Evolutionary conservation across 2,329 filamentous ascomycete genomes (phyloP), one percentile per base, ranked within the genome.

Genomic region (Ascochyta viciae-villosae): DNA sequence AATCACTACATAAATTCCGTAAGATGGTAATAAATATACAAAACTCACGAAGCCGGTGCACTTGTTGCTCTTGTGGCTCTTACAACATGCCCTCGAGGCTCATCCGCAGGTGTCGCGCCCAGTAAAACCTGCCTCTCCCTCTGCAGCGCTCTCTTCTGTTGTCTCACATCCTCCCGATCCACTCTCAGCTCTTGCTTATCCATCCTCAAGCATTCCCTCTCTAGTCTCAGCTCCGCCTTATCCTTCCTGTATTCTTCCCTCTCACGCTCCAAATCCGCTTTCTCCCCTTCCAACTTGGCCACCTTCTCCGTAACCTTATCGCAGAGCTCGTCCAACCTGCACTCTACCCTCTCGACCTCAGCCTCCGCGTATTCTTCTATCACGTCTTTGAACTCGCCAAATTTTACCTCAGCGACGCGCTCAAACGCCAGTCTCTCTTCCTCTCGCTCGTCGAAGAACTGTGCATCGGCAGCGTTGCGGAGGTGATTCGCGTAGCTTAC

Each of bases 401-500:
- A 22, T 6, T 24, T 44, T 7, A 3, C 2, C 19, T 44, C 41
- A 2, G 41, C 41, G 0, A 34, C 12, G 16, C 41, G 8, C 5
- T 33, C 27, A 23, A 44, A 34, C 16, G 27, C 27, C 19, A 44
- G 29, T 12, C 41, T 33, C 19, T 34, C 16, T 2, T 5, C 16
- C 27, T 43, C 41, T 2, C 16, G 29, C 26, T 33, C 29, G 10
- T 44, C 41, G 12, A 34, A 34, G 29, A 63, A 61, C 5, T 61
- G 54, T 4, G 33, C 48, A 4, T 61, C 55, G 6, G 58, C 58
- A 4, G 27, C 27, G n/a, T 22, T 33, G 4, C 50, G 58, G 4
- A 59, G 39, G 33, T 56, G 24, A 12, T 47, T 29, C 2, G 58
- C 58, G 10, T 59, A 39, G 19, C 48, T 40, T 7, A 53, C 33